These are phyloP conservation scores for Mycena epipterygia DNA, from an alignment of 768 basidiomycete genomes.

Conservation along the genomic window DNA sequence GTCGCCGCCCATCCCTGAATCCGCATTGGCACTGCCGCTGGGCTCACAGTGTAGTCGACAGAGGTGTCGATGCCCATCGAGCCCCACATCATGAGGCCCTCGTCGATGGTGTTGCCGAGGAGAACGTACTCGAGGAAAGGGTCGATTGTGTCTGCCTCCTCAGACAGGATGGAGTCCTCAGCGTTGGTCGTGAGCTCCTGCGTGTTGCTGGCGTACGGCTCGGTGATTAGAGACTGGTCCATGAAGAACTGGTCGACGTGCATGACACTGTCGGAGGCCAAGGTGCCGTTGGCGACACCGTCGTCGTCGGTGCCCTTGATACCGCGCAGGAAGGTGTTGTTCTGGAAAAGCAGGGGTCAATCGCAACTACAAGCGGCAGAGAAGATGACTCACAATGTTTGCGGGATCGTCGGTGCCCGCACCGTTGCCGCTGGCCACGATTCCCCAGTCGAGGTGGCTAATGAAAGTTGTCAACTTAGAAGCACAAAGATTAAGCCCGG, in stretches of 20 bases:
- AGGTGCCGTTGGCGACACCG: slow-evolving; percentile 34
- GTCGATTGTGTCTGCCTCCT: slow-evolving; percentile 23
- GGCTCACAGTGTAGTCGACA: slow-evolving; percentile 3
- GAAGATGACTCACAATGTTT: slow-evolving; percentile 6
- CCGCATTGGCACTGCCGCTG: slow-evolving; percentile 19
- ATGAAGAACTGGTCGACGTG: slow-evolving; percentile 38
- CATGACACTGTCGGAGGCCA: slow-evolving; percentile 9
- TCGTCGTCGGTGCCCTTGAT: slow-evolving; percentile 32
- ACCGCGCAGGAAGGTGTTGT: slow-evolving; percentile 31
- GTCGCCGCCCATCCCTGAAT: slow-evolving; percentile 7
- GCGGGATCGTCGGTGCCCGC: slow-evolving; percentile 4
- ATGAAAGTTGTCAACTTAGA: neutral
- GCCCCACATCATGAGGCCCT: slow-evolving; percentile 34
- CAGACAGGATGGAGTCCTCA: slow-evolving; percentile 26
- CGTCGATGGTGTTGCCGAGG: slow-evolving; percentile 22
- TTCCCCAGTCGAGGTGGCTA: slow-evolving; percentile 34
- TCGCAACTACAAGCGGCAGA: neutral
- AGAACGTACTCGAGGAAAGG: slow-evolving; percentile 33
- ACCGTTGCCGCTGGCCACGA: slow-evolving; percentile 34
- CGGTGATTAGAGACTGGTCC: slow-evolving; percentile 31
- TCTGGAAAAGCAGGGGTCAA: slow-evolving; percentile 8
- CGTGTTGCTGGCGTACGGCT: slow-evolving; percentile 33
- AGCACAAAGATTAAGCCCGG: neutral
- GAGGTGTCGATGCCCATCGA: slow-evolving; percentile 33
- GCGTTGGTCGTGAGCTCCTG: slow-evolving; percentile 30